phyloP scores from a whole-genome alignment of 306 rosid genomes.

The Corylus americana region DNA sequence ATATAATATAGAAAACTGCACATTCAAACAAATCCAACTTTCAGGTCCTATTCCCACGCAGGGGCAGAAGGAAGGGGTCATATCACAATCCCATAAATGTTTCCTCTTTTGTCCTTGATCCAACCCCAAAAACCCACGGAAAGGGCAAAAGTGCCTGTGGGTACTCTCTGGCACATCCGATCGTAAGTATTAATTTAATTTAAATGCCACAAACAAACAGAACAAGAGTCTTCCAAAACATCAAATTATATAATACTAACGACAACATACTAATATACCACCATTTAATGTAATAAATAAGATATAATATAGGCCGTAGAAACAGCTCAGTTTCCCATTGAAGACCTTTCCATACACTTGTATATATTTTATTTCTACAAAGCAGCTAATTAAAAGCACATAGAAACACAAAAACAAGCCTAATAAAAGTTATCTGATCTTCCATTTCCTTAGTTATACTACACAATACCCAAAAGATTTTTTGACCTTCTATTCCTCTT shows the following conservation, averaged over 20 bases:
- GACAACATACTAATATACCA: background rate
- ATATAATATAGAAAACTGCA: too few species aligned
- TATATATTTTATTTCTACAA: conserved; percentile 13
- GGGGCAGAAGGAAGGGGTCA: background rate
- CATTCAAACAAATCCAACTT: too few species aligned
- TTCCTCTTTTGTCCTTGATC: background rate
- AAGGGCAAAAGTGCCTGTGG: background rate
- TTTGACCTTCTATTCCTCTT: conserved; percentile 24
- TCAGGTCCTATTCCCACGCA: background rate
- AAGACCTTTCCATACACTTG: background rate
- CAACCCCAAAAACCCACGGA: background rate
- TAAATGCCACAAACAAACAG: conserved; percentile 8
- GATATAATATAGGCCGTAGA: background rate
- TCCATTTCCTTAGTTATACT: background rate
- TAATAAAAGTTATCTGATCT: background rate
- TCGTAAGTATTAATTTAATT: background rate
- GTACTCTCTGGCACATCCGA: background rate
- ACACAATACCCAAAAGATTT: conserved; percentile 25
- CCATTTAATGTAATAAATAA: background rate
- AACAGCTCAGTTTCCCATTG: background rate
- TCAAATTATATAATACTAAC: background rate
- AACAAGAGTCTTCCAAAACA: background rate
- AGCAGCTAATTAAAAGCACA: background rate
- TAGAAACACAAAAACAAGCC: background rate
- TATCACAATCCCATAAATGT: background rate